Evolutionary conservation across 2,329 filamentous ascomycete genomes (phyloP).

Genomic region (Lachnellula arida): DNA sequence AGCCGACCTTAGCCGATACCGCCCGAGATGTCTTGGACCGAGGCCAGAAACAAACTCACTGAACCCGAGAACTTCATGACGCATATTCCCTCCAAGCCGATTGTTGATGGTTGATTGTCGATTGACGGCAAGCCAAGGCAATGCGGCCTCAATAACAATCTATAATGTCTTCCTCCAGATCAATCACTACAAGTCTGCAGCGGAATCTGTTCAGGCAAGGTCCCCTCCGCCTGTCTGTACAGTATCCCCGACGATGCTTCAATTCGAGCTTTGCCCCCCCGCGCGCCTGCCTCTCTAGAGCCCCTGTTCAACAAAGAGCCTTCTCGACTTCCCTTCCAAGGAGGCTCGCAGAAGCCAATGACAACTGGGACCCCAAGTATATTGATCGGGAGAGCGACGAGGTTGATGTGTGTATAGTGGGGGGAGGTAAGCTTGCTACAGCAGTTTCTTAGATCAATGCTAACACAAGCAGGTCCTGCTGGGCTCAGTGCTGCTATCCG

Average conservation of each 20-base stretch:
- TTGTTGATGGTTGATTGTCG: not conserved
- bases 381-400: conserved; percentile 86
- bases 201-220: conserved; percentile 20
- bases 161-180: conserved; percentile 28
- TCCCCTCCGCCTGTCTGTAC: conserved; percentile 15
- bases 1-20: no score
- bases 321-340: conserved; percentile 41
- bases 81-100: not conserved
- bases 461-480: conserved; percentile 60
- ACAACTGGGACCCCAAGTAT: conserved; percentile 58
- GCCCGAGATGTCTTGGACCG: no score
- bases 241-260: conserved; percentile 15
- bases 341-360: conserved; percentile 42
- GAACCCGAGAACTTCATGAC: no score
- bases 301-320: conserved; percentile 31
- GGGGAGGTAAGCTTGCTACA: conserved; percentile 57
- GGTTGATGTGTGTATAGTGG: conserved; percentile 95
- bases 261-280: conserved; percentile 17
- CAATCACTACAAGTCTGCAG: conserved; percentile 24
- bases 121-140: conserved; percentile 9
- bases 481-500: conserved; percentile 90
- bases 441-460: conserved; percentile 1
- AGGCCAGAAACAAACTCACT: no score
- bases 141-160: conserved; percentile 25
- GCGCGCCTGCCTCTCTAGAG: conserved; percentile 14